phyloP scores from a whole-genome alignment of 345 rosid species.

The Viola odorata region DNA sequence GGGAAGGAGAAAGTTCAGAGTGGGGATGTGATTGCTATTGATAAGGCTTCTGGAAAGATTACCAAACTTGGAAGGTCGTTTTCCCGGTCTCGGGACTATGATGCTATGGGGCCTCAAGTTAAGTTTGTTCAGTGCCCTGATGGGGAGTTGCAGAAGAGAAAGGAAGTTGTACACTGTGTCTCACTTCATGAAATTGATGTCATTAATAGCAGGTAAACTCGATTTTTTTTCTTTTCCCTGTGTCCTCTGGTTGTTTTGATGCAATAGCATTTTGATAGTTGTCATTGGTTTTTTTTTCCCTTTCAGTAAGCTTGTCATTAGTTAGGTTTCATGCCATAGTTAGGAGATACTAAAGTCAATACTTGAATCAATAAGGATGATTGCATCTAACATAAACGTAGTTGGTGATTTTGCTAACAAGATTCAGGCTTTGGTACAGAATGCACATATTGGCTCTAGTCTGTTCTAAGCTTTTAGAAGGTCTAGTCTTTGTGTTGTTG shows the following conservation, averaged over 20 bases:
- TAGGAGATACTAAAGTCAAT: not conserved
- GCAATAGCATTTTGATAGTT: not conserved
- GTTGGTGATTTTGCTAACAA: too few relatives aligned
- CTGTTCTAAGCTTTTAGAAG: too few relatives aligned
- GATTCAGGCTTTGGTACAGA: too few relatives aligned
- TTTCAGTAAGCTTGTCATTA: not conserved
- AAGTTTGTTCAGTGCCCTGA: constrained; percentile 97
- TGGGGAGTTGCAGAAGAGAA: constrained; percentile 94
- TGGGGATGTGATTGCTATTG: constrained; percentile 89
- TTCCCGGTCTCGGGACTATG: constrained; percentile 87
- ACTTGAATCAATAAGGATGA: too few relatives aligned
- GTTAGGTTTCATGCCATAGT: not conserved
- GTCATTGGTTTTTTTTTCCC: not conserved
- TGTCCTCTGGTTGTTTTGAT: not conserved
- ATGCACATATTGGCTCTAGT: too few relatives aligned
- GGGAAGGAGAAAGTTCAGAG: constrained; percentile 93
- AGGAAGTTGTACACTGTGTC: constrained; percentile 93
- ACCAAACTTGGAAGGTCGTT: constrained; percentile 89
- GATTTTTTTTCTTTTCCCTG: not conserved
- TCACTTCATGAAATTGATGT: constrained; percentile 97
- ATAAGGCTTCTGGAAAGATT: constrained; percentile 84
- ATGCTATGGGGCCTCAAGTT: constrained; percentile 92
- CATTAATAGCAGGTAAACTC: constrained; percentile 79
- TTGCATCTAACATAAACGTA: too few relatives aligned
- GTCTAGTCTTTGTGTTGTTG: too few relatives aligned